Conservation (phyloP, 331 rosid species). For the Quercus tomentella region DNA sequence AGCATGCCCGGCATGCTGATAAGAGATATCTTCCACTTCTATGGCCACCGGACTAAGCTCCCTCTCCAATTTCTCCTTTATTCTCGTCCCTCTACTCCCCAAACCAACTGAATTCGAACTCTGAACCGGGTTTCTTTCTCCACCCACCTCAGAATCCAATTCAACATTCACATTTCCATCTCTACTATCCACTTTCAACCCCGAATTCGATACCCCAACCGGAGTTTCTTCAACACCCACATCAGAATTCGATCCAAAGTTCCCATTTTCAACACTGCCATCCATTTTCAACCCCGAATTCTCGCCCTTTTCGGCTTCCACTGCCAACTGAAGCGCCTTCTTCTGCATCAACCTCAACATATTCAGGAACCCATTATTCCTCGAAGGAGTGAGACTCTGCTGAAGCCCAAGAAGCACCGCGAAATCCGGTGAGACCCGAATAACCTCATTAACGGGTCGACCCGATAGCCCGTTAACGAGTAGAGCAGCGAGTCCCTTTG, state of each 20-base stretch:
- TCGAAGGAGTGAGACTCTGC: conserved; percentile 83
- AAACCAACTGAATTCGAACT: conserved; percentile 16
- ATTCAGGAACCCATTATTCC: conserved; percentile 92
- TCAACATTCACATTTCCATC: neutral
- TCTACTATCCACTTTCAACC: neutral
- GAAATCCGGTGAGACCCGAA: conserved; percentile 78
- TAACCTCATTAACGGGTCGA: conserved; percentile 54
- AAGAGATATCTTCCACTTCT: conserved; percentile 69
- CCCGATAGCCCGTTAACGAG: conserved; percentile 73
- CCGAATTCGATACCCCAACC: neutral
- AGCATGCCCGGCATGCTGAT: conserved; percentile 83
- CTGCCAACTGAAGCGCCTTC: conserved; percentile 52
- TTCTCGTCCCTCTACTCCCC: conserved; percentile 78
- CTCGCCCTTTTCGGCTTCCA: conserved; percentile 52
- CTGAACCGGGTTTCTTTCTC: neutral
- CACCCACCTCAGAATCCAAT: neutral
- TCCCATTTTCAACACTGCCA: conserved; percentile 20
- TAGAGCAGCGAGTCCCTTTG: conserved; percentile 82
- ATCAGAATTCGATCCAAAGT: conserved; percentile 15
- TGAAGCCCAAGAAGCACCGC: conserved; percentile 72
- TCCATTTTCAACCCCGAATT: conserved; percentile 15
- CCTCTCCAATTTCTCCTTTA: conserved; percentile 60
- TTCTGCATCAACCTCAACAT: conserved; percentile 94
- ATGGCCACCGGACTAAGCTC: conserved; percentile 60
- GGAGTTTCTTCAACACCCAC: neutral